phyloP scores from a whole-genome alignment of 805 yeast species.

The Cyberlindnera petersonii region DNA sequence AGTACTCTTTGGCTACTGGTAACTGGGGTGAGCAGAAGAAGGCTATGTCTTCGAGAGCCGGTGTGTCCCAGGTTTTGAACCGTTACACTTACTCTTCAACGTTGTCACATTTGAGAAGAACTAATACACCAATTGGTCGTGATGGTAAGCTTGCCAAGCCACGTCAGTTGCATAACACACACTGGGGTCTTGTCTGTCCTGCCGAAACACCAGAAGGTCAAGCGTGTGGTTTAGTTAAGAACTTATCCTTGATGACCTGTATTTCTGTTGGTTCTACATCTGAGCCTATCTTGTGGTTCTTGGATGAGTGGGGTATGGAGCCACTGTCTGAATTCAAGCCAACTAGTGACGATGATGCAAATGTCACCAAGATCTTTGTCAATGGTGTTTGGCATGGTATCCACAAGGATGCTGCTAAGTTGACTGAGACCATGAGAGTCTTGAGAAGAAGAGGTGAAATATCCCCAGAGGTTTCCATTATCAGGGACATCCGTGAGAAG shows the following conservation, averaged over 20 bases:
- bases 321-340: conserved; percentile 95
- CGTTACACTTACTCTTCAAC: conserved; percentile 99
- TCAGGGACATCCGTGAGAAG: conserved; percentile 94
- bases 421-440: conserved; percentile 85
- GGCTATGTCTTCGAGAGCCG: conserved; percentile 98
- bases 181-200: conserved; percentile 99
- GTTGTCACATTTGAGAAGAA: conserved; percentile 95
- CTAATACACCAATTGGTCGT: conserved; percentile 98
- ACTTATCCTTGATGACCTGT: conserved; percentile 93
- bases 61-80: conserved; percentile 97
- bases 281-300: conserved; percentile 84
- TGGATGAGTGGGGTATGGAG: conserved; percentile 99
- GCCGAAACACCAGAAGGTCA: conserved; percentile 99
- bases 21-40: conserved; percentile 99
- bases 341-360: conserved; percentile 75
- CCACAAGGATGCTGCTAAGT: conserved; percentile 90
- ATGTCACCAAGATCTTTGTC: conserved; percentile 92
- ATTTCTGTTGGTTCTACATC: conserved; percentile 98
- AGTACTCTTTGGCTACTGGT: conserved; percentile 98
- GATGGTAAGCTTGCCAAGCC: conserved; percentile 99
- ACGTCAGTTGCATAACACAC: conserved; percentile 97
- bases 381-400: conserved; percentile 99
- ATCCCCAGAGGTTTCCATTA: conserved; percentile 92
- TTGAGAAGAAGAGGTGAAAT: conserved; percentile 94
- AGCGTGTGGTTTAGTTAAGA: conserved; percentile 98